phyloP scores from a whole-genome alignment of 441 rosid species.

The Gossypium laxum region DNA sequence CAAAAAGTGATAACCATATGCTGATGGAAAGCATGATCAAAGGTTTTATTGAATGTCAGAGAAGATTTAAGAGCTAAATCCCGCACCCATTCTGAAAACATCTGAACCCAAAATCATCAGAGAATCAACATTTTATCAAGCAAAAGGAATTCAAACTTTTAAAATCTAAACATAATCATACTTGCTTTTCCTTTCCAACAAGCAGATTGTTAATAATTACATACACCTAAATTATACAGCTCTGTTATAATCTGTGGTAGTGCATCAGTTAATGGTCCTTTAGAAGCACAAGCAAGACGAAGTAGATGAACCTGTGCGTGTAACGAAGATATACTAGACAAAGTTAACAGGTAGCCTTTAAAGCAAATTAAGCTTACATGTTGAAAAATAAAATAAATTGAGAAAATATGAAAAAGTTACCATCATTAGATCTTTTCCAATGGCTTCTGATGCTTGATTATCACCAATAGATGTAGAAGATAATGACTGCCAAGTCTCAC shows the following conservation, averaged over 20 bases:
- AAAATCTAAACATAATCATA: slow-evolving; percentile 4
- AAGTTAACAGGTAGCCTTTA: background rate
- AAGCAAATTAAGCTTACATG: background rate
- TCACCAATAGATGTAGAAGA: slow-evolving; percentile 41
- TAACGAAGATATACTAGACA: background rate
- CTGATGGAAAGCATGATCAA: slow-evolving; percentile 60
- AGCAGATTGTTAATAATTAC: slow-evolving; percentile 21
- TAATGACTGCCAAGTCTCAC: slow-evolving; percentile 34
- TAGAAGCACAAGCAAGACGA: slow-evolving; percentile 75
- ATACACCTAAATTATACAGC: slow-evolving; percentile 72
- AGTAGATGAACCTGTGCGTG: slow-evolving; percentile 67
- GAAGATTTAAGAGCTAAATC: slow-evolving; percentile 73
- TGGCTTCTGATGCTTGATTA: slow-evolving; percentile 36
- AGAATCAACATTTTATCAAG: slow-evolving; percentile 20
- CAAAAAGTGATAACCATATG: slow-evolving; percentile 41
- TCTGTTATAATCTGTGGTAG: slow-evolving; percentile 64
- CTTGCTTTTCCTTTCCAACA: background rate
- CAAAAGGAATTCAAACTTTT: slow-evolving; percentile 4
- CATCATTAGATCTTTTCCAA: slow-evolving; percentile 69
- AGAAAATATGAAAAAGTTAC: slow-evolving; percentile 28
- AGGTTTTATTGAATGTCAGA: slow-evolving; percentile 53
- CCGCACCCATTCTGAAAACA: slow-evolving; percentile 55
- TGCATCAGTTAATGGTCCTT: slow-evolving; percentile 55
- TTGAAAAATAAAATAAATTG: background rate
- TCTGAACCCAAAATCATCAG: slow-evolving; percentile 35